Base-by-base conservation (phyloP, 768 basidiomycete genomes). In the Serendipita vermifera region DNA sequence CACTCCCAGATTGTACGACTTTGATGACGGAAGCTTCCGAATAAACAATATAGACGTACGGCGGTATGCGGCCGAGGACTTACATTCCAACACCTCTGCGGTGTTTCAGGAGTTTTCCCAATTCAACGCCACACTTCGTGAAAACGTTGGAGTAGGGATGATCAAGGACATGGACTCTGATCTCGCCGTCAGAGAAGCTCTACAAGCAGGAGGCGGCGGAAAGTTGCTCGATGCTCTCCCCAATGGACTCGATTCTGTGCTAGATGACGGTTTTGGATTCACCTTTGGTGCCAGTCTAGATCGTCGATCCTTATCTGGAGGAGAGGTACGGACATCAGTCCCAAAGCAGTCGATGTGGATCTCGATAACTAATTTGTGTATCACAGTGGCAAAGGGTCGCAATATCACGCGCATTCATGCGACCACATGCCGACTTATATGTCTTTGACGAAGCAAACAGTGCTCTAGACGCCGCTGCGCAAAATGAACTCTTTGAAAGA, bases 41-140 rank as follows among this genome's bases (percentile, higher is more conserved):
- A 73, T 91, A 64, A 91, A 92, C 64, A 83, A 73, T 58, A 68
- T 76, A 38, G 82, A 87, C 66, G 73, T 86, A 54, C 77, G 84
- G 38, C 72, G 73, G 31, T 78, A 81, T 64, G 71, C 77, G 56
- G 83, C 88, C 17, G 67, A 67, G 5, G 85, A 88, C 41, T 80
- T 85, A 58, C 90, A 92, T 66, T 71, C 71, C 35, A 86, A 82
- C 63, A 70, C 81, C 13, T 81, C 85, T n/a, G 82, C 82, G 17
- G 83, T 91, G 17, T 87, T 93, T 68, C 90, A 93, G 67, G 82
- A 82, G 38, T 91, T 90, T 67, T 82, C 84, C 53, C 83, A 83
- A 65, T 89, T 85, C 65, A 82, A 79, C 63, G 75, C 82, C 3
- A 81, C 87, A 0, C 75, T 89, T 15, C 75, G 80, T 59, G 86